phyloP scores from a whole-genome alignment of 495 filamentous ascomycete species.

The Thozetella sp. region DNA sequence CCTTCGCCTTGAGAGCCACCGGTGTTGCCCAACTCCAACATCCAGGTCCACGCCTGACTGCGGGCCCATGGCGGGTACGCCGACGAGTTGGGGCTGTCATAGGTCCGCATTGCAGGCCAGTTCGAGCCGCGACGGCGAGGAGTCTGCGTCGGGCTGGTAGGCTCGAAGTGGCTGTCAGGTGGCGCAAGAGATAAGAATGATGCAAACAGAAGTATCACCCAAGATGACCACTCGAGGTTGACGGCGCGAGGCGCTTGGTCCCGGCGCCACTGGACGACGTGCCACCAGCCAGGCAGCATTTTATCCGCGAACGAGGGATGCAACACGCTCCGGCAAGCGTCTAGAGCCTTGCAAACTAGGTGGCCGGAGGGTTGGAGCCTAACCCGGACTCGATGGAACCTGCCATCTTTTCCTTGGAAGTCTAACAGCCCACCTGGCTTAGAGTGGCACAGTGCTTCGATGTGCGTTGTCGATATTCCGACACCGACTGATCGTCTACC shows the following conservation, averaged over 20 bases:
- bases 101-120: constrained; percentile 37
- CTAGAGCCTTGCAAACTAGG: constrained; percentile 60
- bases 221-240: constrained; percentile 77
- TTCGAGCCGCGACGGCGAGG: constrained; percentile 16
- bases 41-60: constrained; percentile 73
- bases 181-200: constrained; percentile 41
- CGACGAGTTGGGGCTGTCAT: constrained; percentile 44
- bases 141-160: not conserved
- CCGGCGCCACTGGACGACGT: constrained; percentile 69
- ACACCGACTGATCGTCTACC: constrained; percentile 8
- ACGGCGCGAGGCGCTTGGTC: constrained; percentile 44
- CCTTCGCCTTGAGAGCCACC: constrained; percentile 10
- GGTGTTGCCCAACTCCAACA: constrained; percentile 53
- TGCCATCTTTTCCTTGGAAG: constrained; percentile 60
- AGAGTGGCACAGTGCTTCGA: constrained; percentile 43
- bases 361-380: constrained; percentile 65
- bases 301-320: constrained; percentile 63
- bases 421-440: constrained; percentile 61
- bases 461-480: constrained; percentile 29
- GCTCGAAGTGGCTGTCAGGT: not conserved
- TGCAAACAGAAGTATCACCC: constrained; percentile 70
- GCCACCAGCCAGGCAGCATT: constrained; percentile 74
- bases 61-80: constrained; percentile 68
- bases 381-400: constrained; percentile 66
- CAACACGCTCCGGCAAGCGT: constrained; percentile 63